A percentile compares a stretch with the other conserved stretches of the same genome.
These are phyloP conservation scores for Pseudocercospora pini-densiflorae DNA, from an alignment of 2,329 filamentous ascomycete species.

Conservation along the genomic window DNA sequence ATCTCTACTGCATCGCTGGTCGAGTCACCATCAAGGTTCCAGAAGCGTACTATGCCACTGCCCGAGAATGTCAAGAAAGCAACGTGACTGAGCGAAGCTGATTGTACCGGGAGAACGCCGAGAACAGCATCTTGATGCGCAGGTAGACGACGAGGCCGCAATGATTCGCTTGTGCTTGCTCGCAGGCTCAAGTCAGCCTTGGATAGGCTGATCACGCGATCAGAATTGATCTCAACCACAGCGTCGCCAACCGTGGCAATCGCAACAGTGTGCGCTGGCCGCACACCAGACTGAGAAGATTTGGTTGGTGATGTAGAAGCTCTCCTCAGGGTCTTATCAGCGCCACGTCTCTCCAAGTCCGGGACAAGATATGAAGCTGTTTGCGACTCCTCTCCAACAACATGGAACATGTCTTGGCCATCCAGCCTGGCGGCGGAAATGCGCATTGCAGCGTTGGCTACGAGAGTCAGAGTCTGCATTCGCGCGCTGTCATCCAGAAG, in stretches of 20 bases:
- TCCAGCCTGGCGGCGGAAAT: slow-evolving; percentile 70
- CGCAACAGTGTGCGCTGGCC: slow-evolving; percentile 34
- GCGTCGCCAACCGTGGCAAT: slow-evolving; percentile 44
- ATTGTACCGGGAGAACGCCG: slow-evolving; percentile 71
- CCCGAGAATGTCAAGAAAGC: slow-evolving; percentile 90
- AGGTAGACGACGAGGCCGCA: slow-evolving; percentile 48
- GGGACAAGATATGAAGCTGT: slow-evolving; percentile 51
- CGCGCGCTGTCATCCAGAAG: slow-evolving; percentile 77
- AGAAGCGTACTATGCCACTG: slow-evolving; percentile 79
- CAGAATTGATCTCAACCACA: slow-evolving; percentile 34
- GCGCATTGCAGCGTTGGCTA: slow-evolving; percentile 69
- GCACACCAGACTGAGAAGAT: not conserved
- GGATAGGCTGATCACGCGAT: slow-evolving; percentile 29
- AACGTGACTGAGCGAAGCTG: slow-evolving; percentile 64
- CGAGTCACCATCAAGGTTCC: slow-evolving; percentile 74
- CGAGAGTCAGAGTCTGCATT: slow-evolving; percentile 70
- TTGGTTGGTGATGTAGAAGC: slow-evolving; percentile 28
- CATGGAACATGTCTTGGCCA: slow-evolving; percentile 61
- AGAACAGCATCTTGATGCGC: slow-evolving; percentile 65
- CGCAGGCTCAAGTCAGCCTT: slow-evolving; percentile 9
- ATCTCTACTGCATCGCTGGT: slow-evolving; percentile 65
- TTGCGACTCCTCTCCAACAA: slow-evolving; percentile 70
- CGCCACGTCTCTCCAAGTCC: slow-evolving; percentile 41
- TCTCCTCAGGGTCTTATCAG: slow-evolving; percentile 23
- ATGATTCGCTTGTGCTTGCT: slow-evolving; percentile 18